Conservation (phyloP, 495 filamentous ascomycete genomes). For the Hypoxylon trugodes region DNA sequence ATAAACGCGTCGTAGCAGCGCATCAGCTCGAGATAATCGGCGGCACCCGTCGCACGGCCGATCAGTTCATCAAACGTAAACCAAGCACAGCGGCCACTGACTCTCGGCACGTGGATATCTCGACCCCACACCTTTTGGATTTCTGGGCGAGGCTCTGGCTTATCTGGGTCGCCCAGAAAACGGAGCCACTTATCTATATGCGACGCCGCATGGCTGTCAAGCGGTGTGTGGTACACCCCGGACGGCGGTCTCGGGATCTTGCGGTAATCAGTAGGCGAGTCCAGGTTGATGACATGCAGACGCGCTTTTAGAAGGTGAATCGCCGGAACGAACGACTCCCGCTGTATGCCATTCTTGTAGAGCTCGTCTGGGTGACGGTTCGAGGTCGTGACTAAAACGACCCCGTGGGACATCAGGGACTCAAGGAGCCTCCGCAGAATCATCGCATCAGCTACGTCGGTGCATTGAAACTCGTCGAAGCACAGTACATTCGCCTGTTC, state of each 20-base stretch:
- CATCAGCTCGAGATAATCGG: slow-evolving; percentile 94
- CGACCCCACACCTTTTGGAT: slow-evolving; percentile 94
- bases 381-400: slow-evolving; percentile 94
- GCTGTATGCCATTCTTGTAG: slow-evolving; percentile 98
- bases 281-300: slow-evolving; percentile 89
- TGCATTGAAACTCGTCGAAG: slow-evolving; percentile 99
- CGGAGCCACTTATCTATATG: slow-evolving; percentile 95
- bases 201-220: slow-evolving; percentile 76
- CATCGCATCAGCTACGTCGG: slow-evolving; percentile 99
- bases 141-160: slow-evolving; percentile 77
- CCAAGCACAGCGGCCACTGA: slow-evolving; percentile 85
- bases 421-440: slow-evolving; percentile 90
- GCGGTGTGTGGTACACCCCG: slow-evolving; percentile 85
- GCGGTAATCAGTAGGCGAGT: slow-evolving; percentile 95
- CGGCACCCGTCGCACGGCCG: slow-evolving; percentile 84
- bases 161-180: slow-evolving; percentile 84
- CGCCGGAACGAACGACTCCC: slow-evolving; percentile 92
- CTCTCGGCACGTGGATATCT: slow-evolving; percentile 83
- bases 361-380: slow-evolving; percentile 95
- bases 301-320: slow-evolving; percentile 87
- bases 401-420: slow-evolving; percentile 91
- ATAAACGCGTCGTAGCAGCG: slow-evolving; percentile 91
- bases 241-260: slow-evolving; percentile 94
- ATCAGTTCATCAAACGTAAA: slow-evolving; percentile 93
- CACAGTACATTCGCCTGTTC: slow-evolving; percentile 85